Base-by-base conservation (phyloP, 1,284 basidiomycete genomes). In the Rhodofomes roseus region DNA sequence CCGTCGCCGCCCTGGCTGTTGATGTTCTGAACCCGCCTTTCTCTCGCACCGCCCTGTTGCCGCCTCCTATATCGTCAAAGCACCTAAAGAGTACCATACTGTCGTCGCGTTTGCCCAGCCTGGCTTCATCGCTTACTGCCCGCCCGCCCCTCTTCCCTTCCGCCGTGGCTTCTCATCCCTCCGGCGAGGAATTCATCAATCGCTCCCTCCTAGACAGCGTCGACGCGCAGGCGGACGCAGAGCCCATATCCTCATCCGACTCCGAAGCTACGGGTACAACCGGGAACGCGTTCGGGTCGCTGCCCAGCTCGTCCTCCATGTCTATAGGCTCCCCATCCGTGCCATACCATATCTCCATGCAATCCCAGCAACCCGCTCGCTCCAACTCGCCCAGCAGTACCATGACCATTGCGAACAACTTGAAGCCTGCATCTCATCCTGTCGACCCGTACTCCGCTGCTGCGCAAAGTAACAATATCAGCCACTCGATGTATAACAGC, bases 111-210 rank as follows among this genome's bases (percentile, higher is more conserved):
- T 74, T 79, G 77, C 80, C 77, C 81, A 85, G 70, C 73, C 85
- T 90, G 87, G 86, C 86, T 75, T 76, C 85, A 70, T 77, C 80
- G 67, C 75, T 79, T 66, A 69, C 73, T 63, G 71, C 74, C 64
- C 74, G 72, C 58, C 71, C 71, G 43, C 70, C 68, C 59, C 65
- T 66, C 60, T 72, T 66, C 70, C 70, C 64, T 65, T 69, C 64
- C 64, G 68, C 66, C 67, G 65, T 60, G 58, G 71, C 68, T 69
- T 73, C 71, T 70, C 75, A 74, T 63, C 76, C 76, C 67, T 73
- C 79, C 60, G 90, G 89, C 84, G 89, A 92, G 81, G 89, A 88
- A 74, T 85, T 85, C 68, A 90, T 92, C 71, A 92, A 92, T 77
- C 85, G 85, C 70, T 91, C 89, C 58, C 81, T 92, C 60, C 77